Evolutionary conservation across 139 green algal species (phyloP), one percentile per base, ranked within the genome.

Genomic region (Nannochloris sp.): DNA sequence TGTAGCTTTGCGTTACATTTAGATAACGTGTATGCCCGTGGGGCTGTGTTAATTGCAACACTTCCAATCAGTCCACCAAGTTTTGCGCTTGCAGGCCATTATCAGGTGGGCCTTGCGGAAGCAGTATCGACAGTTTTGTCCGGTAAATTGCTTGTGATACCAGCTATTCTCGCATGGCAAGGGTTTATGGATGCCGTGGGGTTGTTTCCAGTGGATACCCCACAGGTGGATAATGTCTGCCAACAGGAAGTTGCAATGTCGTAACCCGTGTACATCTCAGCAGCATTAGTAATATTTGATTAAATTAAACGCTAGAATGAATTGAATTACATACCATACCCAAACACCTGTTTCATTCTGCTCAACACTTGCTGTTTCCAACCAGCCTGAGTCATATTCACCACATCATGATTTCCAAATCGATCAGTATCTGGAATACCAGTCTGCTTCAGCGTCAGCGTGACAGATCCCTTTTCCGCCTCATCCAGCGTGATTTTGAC

Each of bases 341-440:
- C 88, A 74, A 95, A 95, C 12, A 91, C 79, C 23, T 65, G 61
- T 7, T 71, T 75, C 31, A 95, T 90, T 19, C 83, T 76, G 21
- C 69, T 54, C 23, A 94, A 84, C 6, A 96, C 79, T 67, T 88
- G 86, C 43, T 76, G 40, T 27, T 77, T 63, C 88, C 88, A 96
- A 31, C 88, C 88, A 21, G 73, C 61, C 57, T 87, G 70, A 18
- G 77, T 80, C 5, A 76, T 75, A 40, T 71, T 71, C 50, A 80
- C 62, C 57, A 86, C 79, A 71, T 91, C 82, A 43, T 75, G 70
- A 57, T 88, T 80, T 29, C 88, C 88, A 67, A 81, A 92, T 48
- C 78, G 68, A 71, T 96, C 88, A 4, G 70, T 64, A 12, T 85
- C 66, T 3, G 88, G 88, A 16, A 96, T 82, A 46, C 76, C 79